Evolutionary conservation across 164 flowering plant species (phyloP).

Genomic region (Nymphaea thermarum): DNA sequence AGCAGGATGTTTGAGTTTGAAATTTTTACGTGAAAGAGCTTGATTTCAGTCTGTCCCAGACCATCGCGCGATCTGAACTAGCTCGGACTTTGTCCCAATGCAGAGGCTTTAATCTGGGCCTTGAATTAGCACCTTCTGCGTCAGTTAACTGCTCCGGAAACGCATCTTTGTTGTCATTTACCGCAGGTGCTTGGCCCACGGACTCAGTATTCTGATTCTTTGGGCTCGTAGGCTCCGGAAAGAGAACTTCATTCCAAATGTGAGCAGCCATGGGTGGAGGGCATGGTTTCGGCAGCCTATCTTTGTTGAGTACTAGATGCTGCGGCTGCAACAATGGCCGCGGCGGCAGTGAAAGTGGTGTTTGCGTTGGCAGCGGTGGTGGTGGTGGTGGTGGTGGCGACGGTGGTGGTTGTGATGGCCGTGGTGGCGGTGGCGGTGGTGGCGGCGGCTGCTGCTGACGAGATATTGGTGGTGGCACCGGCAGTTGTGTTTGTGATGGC

Average conservation of each 20-base stretch:
- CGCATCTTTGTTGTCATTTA: background rate
- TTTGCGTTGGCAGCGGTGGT: slow-evolving; percentile 17
- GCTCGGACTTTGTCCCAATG: slow-evolving; percentile 99
- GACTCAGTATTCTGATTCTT: slow-evolving; percentile 11
- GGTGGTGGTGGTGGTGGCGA: slow-evolving; percentile 40
- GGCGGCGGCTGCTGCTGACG: background rate
- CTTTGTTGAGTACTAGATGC: background rate
- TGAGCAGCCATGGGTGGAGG: slow-evolving; percentile 13
- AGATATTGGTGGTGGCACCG: slow-evolving; percentile 25
- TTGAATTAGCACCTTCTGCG: slow-evolving; percentile 35
- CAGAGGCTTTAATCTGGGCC: slow-evolving; percentile 77
- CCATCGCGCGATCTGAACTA: slow-evolving; percentile 80
- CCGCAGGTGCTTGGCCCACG: background rate
- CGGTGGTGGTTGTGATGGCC: slow-evolving; percentile 33
- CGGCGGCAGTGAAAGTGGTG: slow-evolving; percentile 18
- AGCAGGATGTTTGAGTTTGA: background rate
- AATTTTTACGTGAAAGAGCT: slow-evolving; percentile 93
- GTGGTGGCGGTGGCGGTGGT: slow-evolving; percentile 41
- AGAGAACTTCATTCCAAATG: slow-evolving; percentile 10
- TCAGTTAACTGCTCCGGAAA: slow-evolving; percentile 12
- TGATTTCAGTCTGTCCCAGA: slow-evolving; percentile 93
- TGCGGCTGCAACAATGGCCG: slow-evolving; percentile 11
- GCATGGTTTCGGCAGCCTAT: slow-evolving; percentile 10
- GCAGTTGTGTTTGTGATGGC: slow-evolving; percentile 28
- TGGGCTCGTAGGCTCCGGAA: slow-evolving; percentile 9